These are phyloP conservation scores for Chernovozyma sophiae-reginae DNA, from an alignment of 1,139 yeast genomes.

Conservation along the genomic window DNA sequence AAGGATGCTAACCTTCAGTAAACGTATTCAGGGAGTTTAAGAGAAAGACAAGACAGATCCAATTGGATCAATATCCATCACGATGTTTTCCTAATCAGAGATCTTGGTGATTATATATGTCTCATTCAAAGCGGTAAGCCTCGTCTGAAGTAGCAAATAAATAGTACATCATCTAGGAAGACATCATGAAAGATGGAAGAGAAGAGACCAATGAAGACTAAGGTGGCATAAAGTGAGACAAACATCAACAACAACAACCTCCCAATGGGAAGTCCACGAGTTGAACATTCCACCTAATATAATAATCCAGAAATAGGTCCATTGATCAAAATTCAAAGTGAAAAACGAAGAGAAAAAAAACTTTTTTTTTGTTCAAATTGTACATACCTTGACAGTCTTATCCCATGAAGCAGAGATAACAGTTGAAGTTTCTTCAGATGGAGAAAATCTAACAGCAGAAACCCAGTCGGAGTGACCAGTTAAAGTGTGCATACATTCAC, in stretches of 20 bases:
- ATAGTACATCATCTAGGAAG: constrained; percentile 54
- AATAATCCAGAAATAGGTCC: too few relatives aligned
- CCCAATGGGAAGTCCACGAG: too few relatives aligned
- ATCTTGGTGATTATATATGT: constrained; percentile 96
- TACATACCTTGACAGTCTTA: constrained; percentile 97
- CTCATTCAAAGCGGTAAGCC: constrained; percentile 77
- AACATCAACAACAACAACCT: constrained; percentile 4
- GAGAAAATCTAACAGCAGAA: constrained; percentile 94
- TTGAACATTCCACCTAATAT: too few relatives aligned
- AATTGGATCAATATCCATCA: not conserved
- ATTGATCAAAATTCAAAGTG: not conserved
- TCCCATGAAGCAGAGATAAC: constrained; percentile 99
- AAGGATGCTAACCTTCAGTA: not conserved
- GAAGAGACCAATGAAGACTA: constrained; percentile 5
- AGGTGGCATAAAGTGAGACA: constrained; percentile 11
- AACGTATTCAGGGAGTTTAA: too few relatives aligned
- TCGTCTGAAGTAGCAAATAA: constrained; percentile 99
- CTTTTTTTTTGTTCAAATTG: not conserved
- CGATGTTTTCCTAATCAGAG: constrained; percentile 60
- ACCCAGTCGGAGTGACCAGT: constrained; percentile 99
- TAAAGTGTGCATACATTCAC: constrained; percentile 96
- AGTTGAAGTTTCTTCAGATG: constrained; percentile 66
- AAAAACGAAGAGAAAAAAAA: not conserved
- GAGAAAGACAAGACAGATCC: too few relatives aligned
- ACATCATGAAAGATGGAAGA: constrained; percentile 1